Base-by-base conservation (phyloP, 352 stramenopile species). In the Globisporangium solare region DNA sequence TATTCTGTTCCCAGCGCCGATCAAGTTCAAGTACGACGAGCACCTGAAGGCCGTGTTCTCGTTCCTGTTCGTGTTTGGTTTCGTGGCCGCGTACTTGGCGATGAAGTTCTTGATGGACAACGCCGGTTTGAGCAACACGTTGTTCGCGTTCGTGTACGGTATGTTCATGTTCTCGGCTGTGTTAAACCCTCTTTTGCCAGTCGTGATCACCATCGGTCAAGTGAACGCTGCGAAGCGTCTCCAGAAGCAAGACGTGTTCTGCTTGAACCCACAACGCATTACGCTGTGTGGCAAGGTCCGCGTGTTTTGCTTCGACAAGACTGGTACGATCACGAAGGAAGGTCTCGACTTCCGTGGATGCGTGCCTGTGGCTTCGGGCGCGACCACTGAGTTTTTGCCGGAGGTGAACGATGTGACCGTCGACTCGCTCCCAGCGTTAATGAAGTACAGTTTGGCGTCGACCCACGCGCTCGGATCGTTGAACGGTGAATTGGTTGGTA, bases 271-370 rank as follows among this genome's bases (percentile, higher is more conserved):
- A 0, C 74, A 88, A 54, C 84, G 81, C 35, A 92, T 97, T 54
- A 79, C 89, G 0, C 66, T 97, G 1, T 89, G 83, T 48, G 90
- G 90, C n/a, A 97, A 97, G 63, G 86, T 97, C 10, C 83, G 77
- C 42, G 70, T 92, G 7, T 91, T 89, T 43, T 96, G 88, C 64
- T 97, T 97, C 64, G 90, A 97, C 74, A 97, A 97, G 65, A 97
- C 90, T 0, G 90, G 90, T 7, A 97, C 90, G 17, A 79, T 97
- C 48, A 97, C 90, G 18, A 92, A 96, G 57, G 74, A 96, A 52
- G 90, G 90, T 2, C 64, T 97, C 6, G 80, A 96, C 52, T 96
- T 93, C 63, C 60, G 84, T 53, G 83, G 75, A 35, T 82, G 75
- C 31, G 58, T 87, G n/a, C 76, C 76, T 0, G 68, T 88, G 15